Percentiles rank a stretch among this genome's conserved stretches.
These are phyloP conservation scores for Sedum album DNA, from an alignment of 164 flowering plant species.

Conservation along the genomic window DNA sequence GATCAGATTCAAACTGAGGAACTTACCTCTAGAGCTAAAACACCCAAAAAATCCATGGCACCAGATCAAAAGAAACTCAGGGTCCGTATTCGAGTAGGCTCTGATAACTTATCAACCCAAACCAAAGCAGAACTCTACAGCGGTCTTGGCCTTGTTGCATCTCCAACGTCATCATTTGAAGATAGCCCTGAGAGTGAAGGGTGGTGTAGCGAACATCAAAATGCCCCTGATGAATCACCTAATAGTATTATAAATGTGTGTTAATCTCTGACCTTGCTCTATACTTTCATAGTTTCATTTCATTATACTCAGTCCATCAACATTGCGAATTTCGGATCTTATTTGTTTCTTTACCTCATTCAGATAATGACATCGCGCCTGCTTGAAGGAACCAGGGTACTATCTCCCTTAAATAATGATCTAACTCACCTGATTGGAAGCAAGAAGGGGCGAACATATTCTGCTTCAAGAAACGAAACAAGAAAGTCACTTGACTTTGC, in stretches of 20 bases:
- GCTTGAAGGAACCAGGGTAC: conserved; percentile 19
- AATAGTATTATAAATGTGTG: conserved; percentile 49
- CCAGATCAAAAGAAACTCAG: conserved; percentile 63
- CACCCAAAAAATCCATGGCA: conserved; percentile 18
- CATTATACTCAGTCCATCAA: neutral
- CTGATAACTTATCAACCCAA: conserved; percentile 42
- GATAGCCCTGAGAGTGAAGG: conserved; percentile 51
- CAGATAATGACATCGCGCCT: conserved; percentile 61
- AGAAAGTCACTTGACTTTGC: conserved; percentile 13
- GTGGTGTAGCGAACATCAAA: conserved; percentile 20
- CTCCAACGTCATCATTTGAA: conserved; percentile 54
- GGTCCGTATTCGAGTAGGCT: conserved; percentile 71
- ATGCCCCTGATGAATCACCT: conserved; percentile 38
- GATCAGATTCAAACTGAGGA: conserved; percentile 18
- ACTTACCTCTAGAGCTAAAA: conserved; percentile 23
- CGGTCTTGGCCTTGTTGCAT: conserved; percentile 69
- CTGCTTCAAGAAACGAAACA: conserved; percentile 15
- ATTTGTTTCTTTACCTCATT: conserved; percentile 11
- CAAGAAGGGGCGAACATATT: conserved; percentile 14
- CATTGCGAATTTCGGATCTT: neutral
- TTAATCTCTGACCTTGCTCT: conserved; percentile 10
- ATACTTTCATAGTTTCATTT: neutral
- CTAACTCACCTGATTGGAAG: conserved; percentile 30
- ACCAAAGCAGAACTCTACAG: conserved; percentile 74
- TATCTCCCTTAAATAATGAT: conserved; percentile 55